These are phyloP conservation scores for Mediolabrus comicus DNA, from an alignment of 108 stramenopile genomes.

Conservation along the genomic window DNA sequence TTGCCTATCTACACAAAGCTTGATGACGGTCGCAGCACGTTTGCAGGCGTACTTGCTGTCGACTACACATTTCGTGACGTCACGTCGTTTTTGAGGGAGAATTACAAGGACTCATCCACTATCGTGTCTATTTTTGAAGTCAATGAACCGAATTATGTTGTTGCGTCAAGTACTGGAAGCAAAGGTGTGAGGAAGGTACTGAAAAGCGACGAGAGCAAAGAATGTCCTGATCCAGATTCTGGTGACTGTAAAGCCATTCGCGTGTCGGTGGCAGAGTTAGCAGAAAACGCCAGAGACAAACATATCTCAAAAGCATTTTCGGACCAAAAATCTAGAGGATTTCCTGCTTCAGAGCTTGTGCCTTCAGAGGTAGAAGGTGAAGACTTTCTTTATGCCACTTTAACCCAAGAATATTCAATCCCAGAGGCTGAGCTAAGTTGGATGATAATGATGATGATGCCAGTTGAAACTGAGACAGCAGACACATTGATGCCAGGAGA, in stretches of 20 bases:
- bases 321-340: conserved; percentile 15
- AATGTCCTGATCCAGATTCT: conserved; percentile 5
- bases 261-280: conserved; percentile 7
- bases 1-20: conserved; percentile 34
- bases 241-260: conserved; percentile 35
- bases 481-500: conserved; percentile 33
- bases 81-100: conserved; percentile 15
- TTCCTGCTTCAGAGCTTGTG: conserved; percentile 1
- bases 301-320: conserved; percentile 24
- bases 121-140: conserved; percentile 42
- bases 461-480: conserved; percentile 4
- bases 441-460: conserved; percentile 36
- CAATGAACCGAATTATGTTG: conserved; percentile 36
- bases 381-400: conserved; percentile 5
- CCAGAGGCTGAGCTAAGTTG: conserved; percentile 19
- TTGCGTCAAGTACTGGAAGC: conserved; percentile 43
- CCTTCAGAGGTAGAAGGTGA: not conserved
- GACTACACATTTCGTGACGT: conserved; percentile 38
- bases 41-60: conserved; percentile 47
- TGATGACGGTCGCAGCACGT: conserved; percentile 24
- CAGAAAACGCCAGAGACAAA: conserved; percentile 7
- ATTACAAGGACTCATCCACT: conserved; percentile 19
- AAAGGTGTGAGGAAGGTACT: conserved; percentile 21
- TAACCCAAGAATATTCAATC: not conserved
- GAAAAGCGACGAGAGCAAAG: conserved; percentile 1